A percentile compares a stretch with the other conserved stretches of the same genome.
Conservation (phyloP, 495 filamentous ascomycete genomes). For the Beverwykella pulmonaria region DNA sequence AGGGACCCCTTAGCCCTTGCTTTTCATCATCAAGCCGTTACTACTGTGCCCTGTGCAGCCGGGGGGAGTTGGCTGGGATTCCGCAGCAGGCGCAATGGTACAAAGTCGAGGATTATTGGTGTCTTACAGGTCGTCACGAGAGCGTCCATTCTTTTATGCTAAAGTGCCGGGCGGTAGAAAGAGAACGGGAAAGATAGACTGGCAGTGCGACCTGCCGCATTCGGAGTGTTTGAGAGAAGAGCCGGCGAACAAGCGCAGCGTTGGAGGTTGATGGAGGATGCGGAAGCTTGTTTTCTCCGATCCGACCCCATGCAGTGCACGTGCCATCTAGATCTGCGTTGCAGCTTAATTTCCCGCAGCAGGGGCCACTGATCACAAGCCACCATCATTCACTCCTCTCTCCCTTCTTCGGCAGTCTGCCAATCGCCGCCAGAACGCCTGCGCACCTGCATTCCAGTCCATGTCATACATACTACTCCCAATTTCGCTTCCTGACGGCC, state of each 20-base stretch:
- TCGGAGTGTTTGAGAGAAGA: conserved; percentile 14
- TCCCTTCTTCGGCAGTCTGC: conserved; percentile 13
- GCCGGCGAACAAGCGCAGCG: neutral
- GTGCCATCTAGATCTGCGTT: conserved; percentile 14
- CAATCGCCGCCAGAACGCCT: neutral
- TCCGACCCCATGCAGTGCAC: neutral
- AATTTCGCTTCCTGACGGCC: neutral
- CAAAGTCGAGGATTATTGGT: conserved; percentile 2
- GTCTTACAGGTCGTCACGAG: conserved; percentile 33
- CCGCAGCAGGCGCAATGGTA: conserved; percentile 6
- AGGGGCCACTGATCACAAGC: conserved; percentile 13
- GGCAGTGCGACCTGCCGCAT: conserved; percentile 19
- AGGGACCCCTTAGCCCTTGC: conserved; percentile 32
- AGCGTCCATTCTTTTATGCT: conserved; percentile 22
- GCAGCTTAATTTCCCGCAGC: conserved; percentile 11
- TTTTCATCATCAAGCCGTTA: conserved; percentile 12
- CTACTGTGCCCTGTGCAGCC: conserved; percentile 16
- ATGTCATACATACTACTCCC: neutral
- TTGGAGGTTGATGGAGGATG: neutral
- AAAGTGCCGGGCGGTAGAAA: neutral
- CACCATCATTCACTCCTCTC: conserved; percentile 7
- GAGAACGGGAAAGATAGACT: neutral
- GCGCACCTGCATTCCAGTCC: neutral
- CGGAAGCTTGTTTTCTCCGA: conserved; percentile 1
- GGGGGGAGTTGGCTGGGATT: conserved; percentile 17